Percentiles rank a stretch among this genome's conserved stretches.
phyloP scores from a whole-genome alignment of 2,329 filamentous ascomycete species.

The Cercospora janseana region DNA sequence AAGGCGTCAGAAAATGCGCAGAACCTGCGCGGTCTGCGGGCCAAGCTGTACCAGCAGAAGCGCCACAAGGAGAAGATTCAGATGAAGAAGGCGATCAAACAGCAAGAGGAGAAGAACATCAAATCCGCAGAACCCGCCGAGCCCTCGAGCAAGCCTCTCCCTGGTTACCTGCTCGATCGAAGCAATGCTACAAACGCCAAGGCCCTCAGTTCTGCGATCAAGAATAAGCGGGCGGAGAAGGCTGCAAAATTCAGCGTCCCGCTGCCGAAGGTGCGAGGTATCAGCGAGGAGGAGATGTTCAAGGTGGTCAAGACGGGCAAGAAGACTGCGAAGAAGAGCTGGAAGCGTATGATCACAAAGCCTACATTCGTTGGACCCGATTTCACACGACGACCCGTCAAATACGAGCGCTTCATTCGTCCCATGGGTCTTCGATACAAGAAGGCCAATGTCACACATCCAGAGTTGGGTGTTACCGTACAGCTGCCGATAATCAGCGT shows the following conservation, averaged over 20 bases:
- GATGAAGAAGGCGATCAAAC: slow-evolving; percentile 91
- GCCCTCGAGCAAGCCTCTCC: slow-evolving; percentile 76
- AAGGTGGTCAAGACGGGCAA: slow-evolving; percentile 94
- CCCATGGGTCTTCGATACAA: slow-evolving; percentile 75
- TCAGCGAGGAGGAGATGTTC: slow-evolving; percentile 96
- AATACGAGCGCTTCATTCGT: slow-evolving; percentile 64
- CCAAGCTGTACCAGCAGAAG: slow-evolving; percentile 92
- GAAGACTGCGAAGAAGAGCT: slow-evolving; percentile 82
- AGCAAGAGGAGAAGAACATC: slow-evolving; percentile 93
- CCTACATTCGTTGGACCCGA: slow-evolving; percentile 88
- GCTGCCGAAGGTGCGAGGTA: slow-evolving; percentile 88
- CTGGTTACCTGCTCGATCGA: slow-evolving; percentile 92
- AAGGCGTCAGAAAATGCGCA: slow-evolving; percentile 85
- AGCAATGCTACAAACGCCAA: slow-evolving; percentile 66
- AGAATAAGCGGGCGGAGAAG: slow-evolving; percentile 93
- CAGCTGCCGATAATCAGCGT: slow-evolving; percentile 66
- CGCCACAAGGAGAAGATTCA: slow-evolving; percentile 97
- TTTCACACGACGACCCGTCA: slow-evolving; percentile 74
- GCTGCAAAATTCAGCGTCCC: slow-evolving; percentile 90
- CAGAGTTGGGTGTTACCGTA: slow-evolving; percentile 80
- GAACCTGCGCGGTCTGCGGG: slow-evolving; percentile 84
- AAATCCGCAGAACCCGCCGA: slow-evolving; percentile 77
- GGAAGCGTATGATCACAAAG: slow-evolving; percentile 69
- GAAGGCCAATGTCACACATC: slow-evolving; percentile 68
- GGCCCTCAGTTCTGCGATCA: slow-evolving; percentile 79